phyloP scores from a whole-genome alignment of 1,139 yeast genomes.

The Pichia sp. region DNA sequence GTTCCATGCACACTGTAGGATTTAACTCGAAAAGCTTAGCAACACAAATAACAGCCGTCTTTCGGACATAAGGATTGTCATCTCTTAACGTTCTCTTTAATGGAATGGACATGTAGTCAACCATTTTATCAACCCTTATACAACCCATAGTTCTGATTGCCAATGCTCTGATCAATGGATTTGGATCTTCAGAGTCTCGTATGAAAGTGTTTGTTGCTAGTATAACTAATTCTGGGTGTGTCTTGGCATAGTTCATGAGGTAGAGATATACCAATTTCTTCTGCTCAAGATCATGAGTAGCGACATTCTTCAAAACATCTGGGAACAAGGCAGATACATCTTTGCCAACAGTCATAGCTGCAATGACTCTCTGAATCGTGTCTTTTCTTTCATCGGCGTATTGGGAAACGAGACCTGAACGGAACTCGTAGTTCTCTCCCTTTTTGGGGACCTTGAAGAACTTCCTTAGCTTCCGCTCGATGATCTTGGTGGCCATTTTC shows the following conservation, averaged over 20 bases:
- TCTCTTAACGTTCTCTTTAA: slow-evolving; percentile 77
- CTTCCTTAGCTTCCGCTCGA: slow-evolving; percentile 45
- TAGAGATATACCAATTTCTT: slow-evolving; percentile 93
- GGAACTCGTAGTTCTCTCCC: slow-evolving; percentile 81
- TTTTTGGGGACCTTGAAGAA: slow-evolving; percentile 52
- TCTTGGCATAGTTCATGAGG: slow-evolving; percentile 94
- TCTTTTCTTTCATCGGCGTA: slow-evolving; percentile 93
- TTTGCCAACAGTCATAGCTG: slow-evolving; percentile 98
- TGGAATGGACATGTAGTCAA: slow-evolving; percentile 91
- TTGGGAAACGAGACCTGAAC: slow-evolving; percentile 87
- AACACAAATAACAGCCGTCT: slow-evolving; percentile 96
- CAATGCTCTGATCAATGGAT: slow-evolving; percentile 90
- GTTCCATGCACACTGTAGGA: slow-evolving; percentile 73
- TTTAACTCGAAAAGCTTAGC: slow-evolving; percentile 90
- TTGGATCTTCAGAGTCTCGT: slow-evolving; percentile 93
- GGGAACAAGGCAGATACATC: slow-evolving; percentile 95
- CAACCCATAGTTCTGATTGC: slow-evolving; percentile 99
- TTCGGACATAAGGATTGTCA: slow-evolving; percentile 95
- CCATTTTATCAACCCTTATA: slow-evolving; percentile 90
- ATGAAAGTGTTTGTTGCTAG: slow-evolving; percentile 97
- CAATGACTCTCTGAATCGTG: slow-evolving; percentile 93
- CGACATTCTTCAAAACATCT: slow-evolving; percentile 91
- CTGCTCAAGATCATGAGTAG: slow-evolving; percentile 94
- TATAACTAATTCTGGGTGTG: slow-evolving; percentile 92
- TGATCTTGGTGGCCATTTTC: slow-evolving; percentile 14